A percentile compares a stretch with the other conserved stretches of the same genome.
phyloP scores from a whole-genome alignment of 2,329 filamentous ascomycete species.

The Zasmidium angulare region DNA sequence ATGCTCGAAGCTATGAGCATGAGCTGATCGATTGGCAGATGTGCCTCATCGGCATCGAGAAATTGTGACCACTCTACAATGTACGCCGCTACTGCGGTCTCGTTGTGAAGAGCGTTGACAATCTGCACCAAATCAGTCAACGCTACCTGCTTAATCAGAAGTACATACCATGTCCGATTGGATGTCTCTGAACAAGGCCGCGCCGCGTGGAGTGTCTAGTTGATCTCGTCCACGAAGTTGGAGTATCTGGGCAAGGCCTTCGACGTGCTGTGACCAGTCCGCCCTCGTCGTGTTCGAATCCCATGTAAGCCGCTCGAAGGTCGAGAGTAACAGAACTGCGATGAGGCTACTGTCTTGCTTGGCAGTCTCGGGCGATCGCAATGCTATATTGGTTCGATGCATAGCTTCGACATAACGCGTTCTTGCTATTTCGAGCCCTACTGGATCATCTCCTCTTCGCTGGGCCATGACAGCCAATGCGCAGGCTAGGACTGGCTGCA shows the following conservation, averaged over 20 bases:
- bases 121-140: constrained; percentile 6
- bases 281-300: constrained; percentile 7
- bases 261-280: constrained; percentile 17
- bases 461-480: constrained; percentile 15
- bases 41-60: constrained; percentile 12
- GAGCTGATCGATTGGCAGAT: constrained; percentile 14
- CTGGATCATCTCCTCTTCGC: neutral
- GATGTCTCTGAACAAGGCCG: constrained; percentile 17
- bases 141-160: neutral
- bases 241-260: constrained; percentile 12
- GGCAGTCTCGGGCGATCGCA: constrained; percentile 10
- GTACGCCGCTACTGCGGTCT: constrained; percentile 14
- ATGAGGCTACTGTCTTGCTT: constrained; percentile 21
- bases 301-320: constrained; percentile 19
- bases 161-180: constrained; percentile 15
- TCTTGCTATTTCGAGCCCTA: constrained; percentile 6
- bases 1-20: constrained; percentile 11
- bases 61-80: constrained; percentile 17
- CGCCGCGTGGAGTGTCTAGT: constrained; percentile 9
- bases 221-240: constrained; percentile 16
- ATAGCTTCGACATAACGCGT: constrained; percentile 20
- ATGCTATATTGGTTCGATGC: constrained; percentile 15
- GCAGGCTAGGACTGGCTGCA: constrained; percentile 19
- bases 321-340: constrained; percentile 14
- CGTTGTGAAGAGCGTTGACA: constrained; percentile 8